Evolutionary conservation across 2,329 filamentous ascomycete species (phyloP), one percentile per base, ranked within the genome.

Genomic region (Plenodomus biglobosus): DNA sequence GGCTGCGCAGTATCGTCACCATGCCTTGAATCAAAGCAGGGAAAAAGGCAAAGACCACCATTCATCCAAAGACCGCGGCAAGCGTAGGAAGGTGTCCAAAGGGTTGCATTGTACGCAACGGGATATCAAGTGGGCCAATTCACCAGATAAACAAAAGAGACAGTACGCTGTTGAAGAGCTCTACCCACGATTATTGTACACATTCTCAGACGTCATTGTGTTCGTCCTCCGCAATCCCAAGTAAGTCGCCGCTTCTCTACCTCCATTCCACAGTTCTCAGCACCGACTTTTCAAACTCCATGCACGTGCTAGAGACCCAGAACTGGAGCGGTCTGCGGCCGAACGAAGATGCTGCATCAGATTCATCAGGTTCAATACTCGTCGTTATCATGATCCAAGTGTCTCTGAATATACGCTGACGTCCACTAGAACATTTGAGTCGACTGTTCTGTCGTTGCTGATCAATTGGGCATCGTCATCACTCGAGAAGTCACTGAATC

Each of bases 141-240:
- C 41, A 2, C 19, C 35, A 50, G 63, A 42, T 4, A 47, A 20
- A n/a, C 61, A 58, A 13, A 73, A 60, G 22, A 58, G 73, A 39
- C 62, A 73, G 39, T 75, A 64, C 42, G 69, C 69, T 1, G 73
- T 75, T 8, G 68, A 60, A 1, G 58, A 72, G 13, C 58, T 76
- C 11, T 76, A 75, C 47, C 73, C 73, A 2, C 62, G 74, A 1
- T 43, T 76, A 4, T 62, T 76, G 1, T 76, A 74, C 53, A 75
- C 70, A 1, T 75, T 76, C 58, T 75, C 72, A 0, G 73, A 76
- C 47, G 73, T 73, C 21, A 63, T 76, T 3, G 73, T 76, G 1
- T 76, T 76, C 50, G 73, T 76, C 3, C 64, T 73, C 5, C 60
- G 66, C 15, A 74, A 75, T 39, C 57, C 70, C 8, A 71, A 65